Percentiles rank a stretch among this genome's conserved stretches.
Conservation (phyloP, 345 rosid species). For the Hibiscus trionum region DNA sequence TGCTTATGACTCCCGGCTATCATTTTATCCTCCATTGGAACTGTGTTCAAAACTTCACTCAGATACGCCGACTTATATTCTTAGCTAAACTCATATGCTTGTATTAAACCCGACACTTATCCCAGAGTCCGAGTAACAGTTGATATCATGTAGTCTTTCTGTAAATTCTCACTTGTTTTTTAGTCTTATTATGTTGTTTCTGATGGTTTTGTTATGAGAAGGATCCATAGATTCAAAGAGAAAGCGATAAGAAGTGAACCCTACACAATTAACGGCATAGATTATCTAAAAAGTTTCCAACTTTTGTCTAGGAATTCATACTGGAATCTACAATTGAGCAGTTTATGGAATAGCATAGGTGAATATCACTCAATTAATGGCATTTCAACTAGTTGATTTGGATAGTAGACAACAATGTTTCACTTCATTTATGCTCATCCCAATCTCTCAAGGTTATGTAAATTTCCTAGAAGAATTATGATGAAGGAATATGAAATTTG, state of each 20-base stretch:
- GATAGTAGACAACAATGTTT: no score
- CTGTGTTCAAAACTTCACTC: neutral
- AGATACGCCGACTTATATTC: neutral
- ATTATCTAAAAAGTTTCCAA: no score
- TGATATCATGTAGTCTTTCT: neutral
- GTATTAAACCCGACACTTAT: neutral
- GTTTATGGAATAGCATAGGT: no score
- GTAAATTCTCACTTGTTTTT: neutral
- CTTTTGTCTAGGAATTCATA: no score
- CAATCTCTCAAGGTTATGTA: no score
- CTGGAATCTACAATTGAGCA: no score
- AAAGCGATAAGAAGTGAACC: neutral
- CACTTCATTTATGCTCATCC: no score
- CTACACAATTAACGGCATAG: neutral
- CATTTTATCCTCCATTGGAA: neutral
- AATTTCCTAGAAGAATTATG: no score
- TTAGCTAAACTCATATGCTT: neutral
- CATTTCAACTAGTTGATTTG: no score
- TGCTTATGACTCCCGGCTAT: neutral
- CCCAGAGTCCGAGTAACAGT: neutral
- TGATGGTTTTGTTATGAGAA: conserved; percentile 15
- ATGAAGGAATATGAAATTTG: no score
- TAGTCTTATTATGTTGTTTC: neutral
- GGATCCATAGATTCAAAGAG: conserved; percentile 8
- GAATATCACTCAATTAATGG: no score